Evolutionary conservation across 345 rosid species (phyloP), one percentile per base, ranked within the genome.

Genomic region (Populus ilicifolia): DNA sequence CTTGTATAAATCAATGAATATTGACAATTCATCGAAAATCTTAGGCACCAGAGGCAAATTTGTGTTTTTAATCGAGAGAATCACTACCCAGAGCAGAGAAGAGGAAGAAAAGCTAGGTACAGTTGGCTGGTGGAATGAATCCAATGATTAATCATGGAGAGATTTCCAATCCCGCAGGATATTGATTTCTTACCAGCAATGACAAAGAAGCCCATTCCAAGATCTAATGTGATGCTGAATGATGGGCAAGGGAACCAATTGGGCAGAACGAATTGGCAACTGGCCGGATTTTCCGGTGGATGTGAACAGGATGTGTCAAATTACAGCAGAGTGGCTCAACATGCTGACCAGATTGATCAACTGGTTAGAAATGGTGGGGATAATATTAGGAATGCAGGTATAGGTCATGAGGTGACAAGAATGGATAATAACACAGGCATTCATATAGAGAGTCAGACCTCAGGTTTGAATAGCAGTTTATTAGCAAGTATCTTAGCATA

Each of bases 141-240:
- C 78, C 86, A 13, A 82, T 76, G 79, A 73, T 68, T 67, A 81
- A 80, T 62, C 54, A 71, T 33, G 83, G 88, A n/a, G 87, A 80
- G 69, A 43, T 69, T 80, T 80, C 69, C 84, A 44, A 50, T 78
- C 77, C 83, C 85, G 17, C 14, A 41, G 48, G 87, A 77, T 43
- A 83, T 50, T 16, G 84, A 82, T 52, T 91, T 89, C 89, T 69
- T 84, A 43, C 93, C 90, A 1, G 5, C 68, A 20, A 87, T 93
- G 16, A 89, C 90, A 5, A 80, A 69, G 43, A 88, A 88, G 69
- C 86, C 82, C 2, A 25, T 82, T 50, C 78, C 73, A 25, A 74
- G 80, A 85, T 79, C 86, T 5, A 78, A 75, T 80, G 62, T 50
- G 10, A 64, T 72, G 14, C 74, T 46, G 5, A 78, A 74, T 69